phyloP scores from a whole-genome alignment of 805 yeast species.

The Wickerhamomyces subpelliculosus region DNA sequence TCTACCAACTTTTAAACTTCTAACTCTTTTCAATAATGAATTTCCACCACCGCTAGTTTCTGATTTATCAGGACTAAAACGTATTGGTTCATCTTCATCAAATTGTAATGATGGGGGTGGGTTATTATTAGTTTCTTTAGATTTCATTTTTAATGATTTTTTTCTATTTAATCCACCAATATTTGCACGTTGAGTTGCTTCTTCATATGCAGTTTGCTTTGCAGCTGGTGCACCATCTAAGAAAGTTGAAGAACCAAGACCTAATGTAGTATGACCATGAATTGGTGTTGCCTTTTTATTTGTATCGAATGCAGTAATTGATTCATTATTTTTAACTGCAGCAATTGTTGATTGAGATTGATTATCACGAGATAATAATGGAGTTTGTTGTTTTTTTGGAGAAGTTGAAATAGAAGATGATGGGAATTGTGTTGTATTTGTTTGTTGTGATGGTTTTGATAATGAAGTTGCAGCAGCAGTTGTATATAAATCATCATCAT shows the following conservation, averaged over 20 bases:
- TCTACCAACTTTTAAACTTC: conserved; percentile 75
- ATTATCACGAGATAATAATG: conserved; percentile 3
- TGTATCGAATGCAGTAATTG: conserved; percentile 64
- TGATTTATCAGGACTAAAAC: conserved; percentile 22
- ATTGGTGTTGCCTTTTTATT: conserved; percentile 60
- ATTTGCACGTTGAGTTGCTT: conserved; percentile 22
- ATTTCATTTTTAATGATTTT: conserved; percentile 72
- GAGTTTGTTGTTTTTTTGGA: conserved; percentile 5
- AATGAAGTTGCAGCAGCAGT: no score
- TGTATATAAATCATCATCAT: conserved; percentile 35
- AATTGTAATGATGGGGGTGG: conserved; percentile 3
- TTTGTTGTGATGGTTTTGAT: no score
- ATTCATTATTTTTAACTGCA: conserved; percentile 44
- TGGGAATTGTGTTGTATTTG: no score
- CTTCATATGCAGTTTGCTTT: conserved; percentile 34
- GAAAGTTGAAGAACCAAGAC: conserved; percentile 88
- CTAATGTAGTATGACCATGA: conserved; percentile 82
- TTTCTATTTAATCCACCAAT: conserved; percentile 62
- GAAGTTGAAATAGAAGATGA: no score
- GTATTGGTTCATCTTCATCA: conserved; percentile 25
- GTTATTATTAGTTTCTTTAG: no score
- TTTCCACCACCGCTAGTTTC: conserved; percentile 28
- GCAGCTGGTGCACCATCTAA: conserved; percentile 95
- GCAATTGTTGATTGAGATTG: conserved; percentile 20
- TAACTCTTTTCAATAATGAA: conserved; percentile 76